These are phyloP conservation scores for Eucalyptus decipiens DNA, from an alignment of 345 rosid species.

Conservation along the genomic window DNA sequence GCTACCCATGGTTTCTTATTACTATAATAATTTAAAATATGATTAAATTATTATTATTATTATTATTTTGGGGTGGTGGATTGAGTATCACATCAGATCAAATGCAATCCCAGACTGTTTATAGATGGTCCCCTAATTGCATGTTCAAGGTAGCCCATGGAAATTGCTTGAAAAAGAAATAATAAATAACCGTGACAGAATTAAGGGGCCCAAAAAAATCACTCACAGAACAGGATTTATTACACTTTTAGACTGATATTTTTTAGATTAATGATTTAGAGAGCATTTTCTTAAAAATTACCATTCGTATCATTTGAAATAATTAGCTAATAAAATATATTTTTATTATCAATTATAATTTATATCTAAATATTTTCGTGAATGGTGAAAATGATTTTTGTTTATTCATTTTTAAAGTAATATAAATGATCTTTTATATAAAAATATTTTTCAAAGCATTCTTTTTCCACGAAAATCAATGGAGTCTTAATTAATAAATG, in stretches of 20 bases:
- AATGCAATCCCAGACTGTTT: not conserved
- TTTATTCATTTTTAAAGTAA: not conserved
- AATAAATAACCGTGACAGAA: not conserved
- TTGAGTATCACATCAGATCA: not conserved
- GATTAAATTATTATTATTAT: not conserved
- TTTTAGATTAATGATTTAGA: not conserved
- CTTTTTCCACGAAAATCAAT: rapidly evolving
- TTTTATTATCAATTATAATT: not conserved
- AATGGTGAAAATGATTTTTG: rapidly evolving
- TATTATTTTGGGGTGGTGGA: not conserved
- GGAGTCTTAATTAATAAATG: not conserved
- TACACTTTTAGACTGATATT: not conserved
- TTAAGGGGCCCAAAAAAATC: not conserved
- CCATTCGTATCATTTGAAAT: not conserved
- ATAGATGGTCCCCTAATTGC: not conserved
- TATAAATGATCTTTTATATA: rapidly evolving
- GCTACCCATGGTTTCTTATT: not conserved
- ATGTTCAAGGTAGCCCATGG: not conserved
- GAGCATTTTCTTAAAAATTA: not conserved
- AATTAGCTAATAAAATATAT: not conserved
- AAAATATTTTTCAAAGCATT: not conserved
- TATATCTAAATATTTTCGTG: not conserved
- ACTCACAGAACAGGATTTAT: not conserved
- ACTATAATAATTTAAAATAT: not conserved
- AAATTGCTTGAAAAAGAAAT: not conserved